Conservation (phyloP, 306 rosid genomes). For the Delonix regia region DNA sequence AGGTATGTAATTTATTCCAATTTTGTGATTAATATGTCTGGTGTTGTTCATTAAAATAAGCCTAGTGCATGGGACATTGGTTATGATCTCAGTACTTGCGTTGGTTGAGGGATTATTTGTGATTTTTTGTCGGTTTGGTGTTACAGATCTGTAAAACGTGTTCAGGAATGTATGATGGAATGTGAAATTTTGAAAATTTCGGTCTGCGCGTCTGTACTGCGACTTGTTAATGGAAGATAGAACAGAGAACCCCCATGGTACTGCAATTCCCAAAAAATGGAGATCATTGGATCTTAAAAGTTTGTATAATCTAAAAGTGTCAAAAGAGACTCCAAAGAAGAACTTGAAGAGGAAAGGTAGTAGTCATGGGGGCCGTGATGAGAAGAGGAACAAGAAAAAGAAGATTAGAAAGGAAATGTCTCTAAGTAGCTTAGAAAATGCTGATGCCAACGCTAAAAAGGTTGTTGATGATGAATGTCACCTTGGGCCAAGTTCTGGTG, state of each 20-base stretch:
- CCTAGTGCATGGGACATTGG: constrained; percentile 46
- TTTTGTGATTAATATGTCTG: constrained; percentile 31
- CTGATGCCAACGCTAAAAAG: constrained; percentile 54
- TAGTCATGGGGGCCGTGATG: constrained; percentile 49
- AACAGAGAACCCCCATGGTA: constrained; percentile 64
- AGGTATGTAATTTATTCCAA: constrained; percentile 57
- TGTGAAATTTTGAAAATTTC: constrained; percentile 60
- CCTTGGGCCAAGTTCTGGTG: constrained; percentile 48
- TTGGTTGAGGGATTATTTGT: constrained; percentile 34
- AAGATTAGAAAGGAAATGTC: constrained; percentile 71
- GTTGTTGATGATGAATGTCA: constrained; percentile 50
- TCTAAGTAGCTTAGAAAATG: constrained; percentile 78
- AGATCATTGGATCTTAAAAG: constrained; percentile 90
- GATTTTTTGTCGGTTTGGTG: constrained; percentile 31
- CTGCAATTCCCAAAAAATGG: constrained; percentile 65
- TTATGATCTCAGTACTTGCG: constrained; percentile 40
- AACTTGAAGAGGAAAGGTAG: constrained; percentile 58
- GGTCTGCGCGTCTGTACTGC: constrained; percentile 53
- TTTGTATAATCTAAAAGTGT: constrained; percentile 60
- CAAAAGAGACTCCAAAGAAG: constrained; percentile 44
- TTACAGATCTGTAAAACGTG: constrained; percentile 74
- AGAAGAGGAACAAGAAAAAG: constrained; percentile 53
- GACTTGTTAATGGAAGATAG: constrained; percentile 52
- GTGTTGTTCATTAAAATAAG: constrained; percentile 27
- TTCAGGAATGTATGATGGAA: constrained; percentile 63